Conservation (phyloP, 106 monocot species). For the Cymbidium sinense region DNA sequence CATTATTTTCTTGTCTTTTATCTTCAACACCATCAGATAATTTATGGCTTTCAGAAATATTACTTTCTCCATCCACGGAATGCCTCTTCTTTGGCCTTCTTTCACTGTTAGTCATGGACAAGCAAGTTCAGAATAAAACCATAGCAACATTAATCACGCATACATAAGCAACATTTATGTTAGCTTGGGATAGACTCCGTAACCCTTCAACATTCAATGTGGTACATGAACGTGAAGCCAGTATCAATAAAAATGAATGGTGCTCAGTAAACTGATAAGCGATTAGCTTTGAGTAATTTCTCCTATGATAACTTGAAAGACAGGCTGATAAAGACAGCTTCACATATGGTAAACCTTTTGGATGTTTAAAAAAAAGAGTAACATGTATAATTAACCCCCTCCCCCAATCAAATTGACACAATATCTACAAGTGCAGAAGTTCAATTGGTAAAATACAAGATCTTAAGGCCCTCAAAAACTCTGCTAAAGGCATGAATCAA, state of each 20-base stretch:
- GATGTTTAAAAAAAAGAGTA: neutral
- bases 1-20: conserved; percentile 20
- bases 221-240: neutral
- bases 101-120: conserved; percentile 20
- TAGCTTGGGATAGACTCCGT: neutral
- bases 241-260: neutral
- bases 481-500: neutral
- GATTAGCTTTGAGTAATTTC: neutral
- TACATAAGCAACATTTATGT: neutral
- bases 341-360: neutral
- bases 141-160: neutral
- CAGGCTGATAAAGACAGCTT: neutral
- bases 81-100: conserved; percentile 32
- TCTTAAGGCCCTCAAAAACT: neutral
- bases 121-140: neutral
- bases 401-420: neutral
- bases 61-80: conserved; percentile 33
- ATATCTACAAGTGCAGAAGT: neutral
- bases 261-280: neutral
- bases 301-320: neutral
- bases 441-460: neutral
- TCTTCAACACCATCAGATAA: conserved; percentile 26
- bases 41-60: conserved; percentile 39
- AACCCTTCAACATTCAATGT: neutral
- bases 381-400: neutral